Percentiles rank a stretch among this genome's conserved stretches.
phyloP scores from a whole-genome alignment of 176 grass and related monocot genomes.

The Sorghum bicolor region Sorghum_bicolor_NCBIv3 NC_012870.2:7028501-7029000 shows the following conservation, averaged over 20 bases:
- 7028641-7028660: constrained; percentile 81
- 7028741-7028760: constrained; percentile 19
- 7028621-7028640: constrained; percentile 81
- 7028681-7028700: constrained; percentile 90
- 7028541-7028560: constrained; percentile 2
- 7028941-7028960: background rate
- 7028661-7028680: constrained; percentile 92
- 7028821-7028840: background rate
- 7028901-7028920: constrained; percentile 1
- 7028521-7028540: background rate
- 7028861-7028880: background rate
- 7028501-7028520: too few relatives aligned
- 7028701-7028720: constrained; percentile 68
- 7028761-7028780: background rate
- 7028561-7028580: constrained; percentile 16
- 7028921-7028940: background rate
- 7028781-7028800: background rate
- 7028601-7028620: constrained; percentile 82
- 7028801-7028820: constrained; percentile 5
- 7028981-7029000: background rate
- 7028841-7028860: background rate
- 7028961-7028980: background rate
- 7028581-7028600: background rate
- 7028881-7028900: background rate
- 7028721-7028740: constrained; percentile 26